Evolutionary conservation across 257 asterid species (phyloP).

Genomic region (Paulownia fortunei): DNA sequence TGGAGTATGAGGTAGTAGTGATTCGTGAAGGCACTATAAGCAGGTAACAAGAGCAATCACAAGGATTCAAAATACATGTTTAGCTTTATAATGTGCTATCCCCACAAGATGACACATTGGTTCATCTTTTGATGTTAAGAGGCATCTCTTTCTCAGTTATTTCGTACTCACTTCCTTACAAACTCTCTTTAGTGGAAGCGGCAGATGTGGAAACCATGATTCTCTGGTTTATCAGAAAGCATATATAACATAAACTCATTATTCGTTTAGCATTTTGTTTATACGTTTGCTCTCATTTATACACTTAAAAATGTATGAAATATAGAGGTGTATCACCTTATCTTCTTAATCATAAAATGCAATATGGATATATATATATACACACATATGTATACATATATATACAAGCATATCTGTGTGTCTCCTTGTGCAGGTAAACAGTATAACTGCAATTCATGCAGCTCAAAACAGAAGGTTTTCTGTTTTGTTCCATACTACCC

Average conservation of each 20-base stretch:
- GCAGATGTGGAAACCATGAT: background rate
- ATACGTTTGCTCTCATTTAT: background rate
- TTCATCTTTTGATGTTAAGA: background rate
- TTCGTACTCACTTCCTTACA: background rate
- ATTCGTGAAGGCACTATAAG: background rate
- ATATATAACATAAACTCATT: background rate
- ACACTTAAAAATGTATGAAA: background rate
- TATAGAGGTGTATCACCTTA: background rate
- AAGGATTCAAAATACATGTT: background rate
- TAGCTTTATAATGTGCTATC: background rate
- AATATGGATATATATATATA: too few species aligned
- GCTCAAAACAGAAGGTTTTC: background rate
- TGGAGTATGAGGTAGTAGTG: background rate
- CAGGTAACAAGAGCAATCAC: background rate
- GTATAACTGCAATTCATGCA: background rate
- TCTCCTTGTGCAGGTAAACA: background rate
- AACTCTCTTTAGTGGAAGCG: background rate
- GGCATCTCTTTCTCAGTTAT: background rate
- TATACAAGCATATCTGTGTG: background rate
- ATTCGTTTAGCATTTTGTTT: background rate
- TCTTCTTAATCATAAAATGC: too few species aligned
- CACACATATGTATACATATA: too few species aligned
- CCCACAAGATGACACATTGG: background rate
- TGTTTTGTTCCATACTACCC: background rate
- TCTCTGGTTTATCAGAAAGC: background rate